Conservation (phyloP, 2,329 filamentous ascomycete species). For the Botrytis cinerea region DNA sequence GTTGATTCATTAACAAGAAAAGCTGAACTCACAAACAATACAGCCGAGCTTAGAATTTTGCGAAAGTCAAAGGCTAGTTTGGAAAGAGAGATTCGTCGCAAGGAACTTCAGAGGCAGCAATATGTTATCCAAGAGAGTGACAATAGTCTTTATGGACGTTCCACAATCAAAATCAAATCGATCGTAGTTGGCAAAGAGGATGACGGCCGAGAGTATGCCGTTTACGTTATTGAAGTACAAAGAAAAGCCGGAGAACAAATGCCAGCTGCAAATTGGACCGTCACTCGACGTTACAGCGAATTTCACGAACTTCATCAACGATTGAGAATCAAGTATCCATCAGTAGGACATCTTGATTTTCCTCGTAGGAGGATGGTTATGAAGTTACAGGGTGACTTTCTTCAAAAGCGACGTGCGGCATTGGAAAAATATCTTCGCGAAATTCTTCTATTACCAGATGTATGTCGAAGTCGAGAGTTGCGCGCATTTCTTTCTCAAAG, state of each 20-base stretch:
- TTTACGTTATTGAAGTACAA: slow-evolving; percentile 91
- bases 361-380: slow-evolving; percentile 89
- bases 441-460: slow-evolving; percentile 82
- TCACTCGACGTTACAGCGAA: slow-evolving; percentile 93
- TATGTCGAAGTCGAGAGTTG: slow-evolving; percentile 89
- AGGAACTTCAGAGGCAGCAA: slow-evolving; percentile 93
- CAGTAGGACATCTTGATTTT: slow-evolving; percentile 87
- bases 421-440: slow-evolving; percentile 84
- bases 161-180: slow-evolving; percentile 84
- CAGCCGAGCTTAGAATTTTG: slow-evolving; percentile 85
- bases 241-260: slow-evolving; percentile 91
- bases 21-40: slow-evolving; percentile 96
- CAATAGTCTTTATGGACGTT: slow-evolving; percentile 92
- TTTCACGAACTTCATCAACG: slow-evolving; percentile 95
- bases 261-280: slow-evolving; percentile 91
- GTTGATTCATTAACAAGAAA: slow-evolving; percentile 90
- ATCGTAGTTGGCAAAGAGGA: slow-evolving; percentile 91
- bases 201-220: slow-evolving; percentile 88
- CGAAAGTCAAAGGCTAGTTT: slow-evolving; percentile 93
- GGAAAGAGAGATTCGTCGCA: slow-evolving; percentile 86
- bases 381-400: slow-evolving; percentile 94
- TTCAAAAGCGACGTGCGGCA: slow-evolving; percentile 81
- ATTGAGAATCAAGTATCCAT: slow-evolving; percentile 79
- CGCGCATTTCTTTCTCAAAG: slow-evolving; percentile 91
- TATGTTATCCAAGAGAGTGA: slow-evolving; percentile 98